These are phyloP conservation scores for Anisodus acutangulus DNA, from an alignment of 257 asterid species.

Conservation along the genomic window DNA sequence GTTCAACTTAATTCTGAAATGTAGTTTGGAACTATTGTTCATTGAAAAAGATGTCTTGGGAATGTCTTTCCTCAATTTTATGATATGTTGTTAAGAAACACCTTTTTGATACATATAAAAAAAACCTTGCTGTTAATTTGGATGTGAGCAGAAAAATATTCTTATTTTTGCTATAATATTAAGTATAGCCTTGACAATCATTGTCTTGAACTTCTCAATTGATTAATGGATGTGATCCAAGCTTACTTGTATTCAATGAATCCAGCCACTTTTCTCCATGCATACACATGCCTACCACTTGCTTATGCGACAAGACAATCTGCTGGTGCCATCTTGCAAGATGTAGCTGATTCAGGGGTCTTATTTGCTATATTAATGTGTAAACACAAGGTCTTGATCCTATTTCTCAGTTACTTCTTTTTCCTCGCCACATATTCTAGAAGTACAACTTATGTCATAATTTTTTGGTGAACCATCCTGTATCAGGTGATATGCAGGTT, in stretches of 20 bases:
- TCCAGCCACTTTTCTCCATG: slow-evolving; percentile 94
- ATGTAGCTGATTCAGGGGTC: slow-evolving; percentile 87
- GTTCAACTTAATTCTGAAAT: not conserved
- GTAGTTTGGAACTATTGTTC: not conserved
- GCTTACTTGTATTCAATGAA: slow-evolving; percentile 57
- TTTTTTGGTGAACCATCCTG: slow-evolving; percentile 31
- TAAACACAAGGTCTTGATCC: slow-evolving; percentile 70
- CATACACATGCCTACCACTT: slow-evolving; percentile 90
- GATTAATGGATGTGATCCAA: not conserved
- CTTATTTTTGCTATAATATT: not conserved
- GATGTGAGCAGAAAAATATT: not conserved
- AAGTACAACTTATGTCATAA: not conserved
- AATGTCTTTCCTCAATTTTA: not conserved
- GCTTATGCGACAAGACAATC: slow-evolving; percentile 87
- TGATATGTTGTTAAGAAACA: not conserved
- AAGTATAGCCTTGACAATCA: not conserved
- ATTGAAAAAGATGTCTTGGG: not conserved
- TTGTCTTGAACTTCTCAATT: not conserved
- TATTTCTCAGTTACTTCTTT: slow-evolving; percentile 24
- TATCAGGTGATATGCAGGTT: slow-evolving; percentile 61
- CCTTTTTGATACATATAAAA: not conserved
- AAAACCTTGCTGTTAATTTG: not conserved
- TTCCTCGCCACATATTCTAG: not conserved
- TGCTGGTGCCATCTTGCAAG: slow-evolving; percentile 89
- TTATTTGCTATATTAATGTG: slow-evolving; percentile 89